Base-by-base conservation (phyloP, 768 basidiomycete species). In the Trametes coccinea region DNA sequence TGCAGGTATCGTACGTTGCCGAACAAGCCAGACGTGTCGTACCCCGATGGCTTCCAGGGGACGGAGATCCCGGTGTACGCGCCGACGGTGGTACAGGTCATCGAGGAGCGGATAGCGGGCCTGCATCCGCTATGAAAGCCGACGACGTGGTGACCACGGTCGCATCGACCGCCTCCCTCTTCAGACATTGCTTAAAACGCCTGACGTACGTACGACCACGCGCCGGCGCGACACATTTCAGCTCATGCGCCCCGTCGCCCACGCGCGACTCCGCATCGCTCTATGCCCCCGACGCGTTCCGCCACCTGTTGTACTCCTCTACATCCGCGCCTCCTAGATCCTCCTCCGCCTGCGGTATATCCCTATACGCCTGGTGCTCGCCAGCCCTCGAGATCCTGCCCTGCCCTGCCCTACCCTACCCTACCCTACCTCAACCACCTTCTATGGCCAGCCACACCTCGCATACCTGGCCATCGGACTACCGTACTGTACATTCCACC, bases 21-120 rank as follows among this genome's bases (percentile, higher is more conserved):
- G 14, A 79, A 85, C 22, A 77, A 17, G 77, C 85, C 74, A 75
- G 13, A 48, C 33, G 67, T 83, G 30, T 22, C 73, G n/a, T 93
- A 93, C 67, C 92, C 92, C 0, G 86, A 92, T 7, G 92, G 90
- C 29, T 95, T 95, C 78, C 93, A 95, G 68, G 86, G 86, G 44
- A 78, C 81, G n/a, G 74, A 77, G 39, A 95, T 95, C 59, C 92
- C 92, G 2, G 86, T 89, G 0, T 71, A 87, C 65, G 90, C 89
- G 0, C 82, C 83, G 14, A 75, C 76, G 0, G 77, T 95, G 9
- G 88, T 84, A 0, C 77, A 82, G 67, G 74, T 93, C 30, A 87
- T 95, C 41, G 90, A 93, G 67, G 86, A 89, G 56, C 83, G 88
- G 47, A 72, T 88, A 44, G 77, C 79, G 5, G 76, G 75, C 14